Conservation (phyloP, 352 stramenopile genomes). For the Nothophytophthora sp. region DNA sequence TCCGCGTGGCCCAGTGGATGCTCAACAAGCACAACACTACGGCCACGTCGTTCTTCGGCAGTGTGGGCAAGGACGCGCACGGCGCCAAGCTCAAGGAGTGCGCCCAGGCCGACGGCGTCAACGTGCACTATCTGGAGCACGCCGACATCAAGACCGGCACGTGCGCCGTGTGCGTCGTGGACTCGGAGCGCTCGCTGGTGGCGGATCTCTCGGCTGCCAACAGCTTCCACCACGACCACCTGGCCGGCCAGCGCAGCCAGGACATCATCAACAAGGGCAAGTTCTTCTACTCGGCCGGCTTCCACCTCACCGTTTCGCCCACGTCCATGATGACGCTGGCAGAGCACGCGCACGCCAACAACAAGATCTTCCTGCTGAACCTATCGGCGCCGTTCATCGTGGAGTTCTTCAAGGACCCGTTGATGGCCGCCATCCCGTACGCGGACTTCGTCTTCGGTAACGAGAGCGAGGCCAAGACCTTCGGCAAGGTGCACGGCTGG, state of each 20-base stretch:
- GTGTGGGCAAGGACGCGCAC: constrained; percentile 96
- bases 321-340: constrained; percentile 92
- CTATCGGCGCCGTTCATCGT: constrained; percentile 98
- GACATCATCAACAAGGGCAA: constrained; percentile 94
- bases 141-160: constrained; percentile 93
- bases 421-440: constrained; percentile 94
- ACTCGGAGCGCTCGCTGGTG: constrained; percentile 96
- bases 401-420: constrained; percentile 97
- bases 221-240: constrained; percentile 95
- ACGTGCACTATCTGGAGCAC: constrained; percentile 98
- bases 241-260: constrained; percentile 89
- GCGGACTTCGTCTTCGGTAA: constrained; percentile 99
- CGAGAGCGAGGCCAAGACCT: constrained; percentile 97
- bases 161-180: constrained; percentile 97
- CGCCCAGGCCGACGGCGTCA: constrained; percentile 94
- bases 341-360: constrained; percentile 92
- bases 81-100: constrained; percentile 93
- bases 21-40: constrained; percentile 83
- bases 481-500: constrained; percentile 91
- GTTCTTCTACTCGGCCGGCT: constrained; percentile 98
- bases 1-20: constrained; percentile 99
- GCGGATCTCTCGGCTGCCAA: constrained; percentile 98
- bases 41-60: constrained; percentile 96
- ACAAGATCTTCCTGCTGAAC: constrained; percentile 98
- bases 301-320: constrained; percentile 98